Percentiles rank a stretch among this genome's conserved stretches.
Evolutionary conservation across 176 grass and related monocot species (phyloP).

Genomic region (Metroxylon sagu): DNA sequence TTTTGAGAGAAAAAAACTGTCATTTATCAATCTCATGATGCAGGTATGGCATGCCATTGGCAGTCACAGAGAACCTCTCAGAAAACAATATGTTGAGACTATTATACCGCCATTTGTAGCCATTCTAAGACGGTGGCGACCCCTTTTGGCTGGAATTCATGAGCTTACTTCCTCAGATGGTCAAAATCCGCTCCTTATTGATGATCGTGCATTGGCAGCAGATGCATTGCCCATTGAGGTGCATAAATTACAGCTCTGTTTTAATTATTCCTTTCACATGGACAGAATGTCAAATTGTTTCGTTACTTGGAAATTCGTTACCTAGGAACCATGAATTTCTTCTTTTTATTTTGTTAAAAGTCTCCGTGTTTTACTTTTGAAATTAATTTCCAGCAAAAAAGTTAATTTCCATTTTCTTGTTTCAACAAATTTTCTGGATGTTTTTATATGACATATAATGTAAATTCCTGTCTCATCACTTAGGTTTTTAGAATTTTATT

Average conservation of each 20-base stretch:
- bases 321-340: too few species aligned
- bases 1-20: not conserved
- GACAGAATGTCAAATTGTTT: too few species aligned
- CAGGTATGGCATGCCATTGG: constrained; percentile 95
- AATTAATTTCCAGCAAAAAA: too few species aligned
- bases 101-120: constrained; percentile 94
- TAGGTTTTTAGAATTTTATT: too few species aligned
- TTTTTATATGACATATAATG: too few species aligned
- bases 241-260: not conserved
- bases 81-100: constrained; percentile 80
- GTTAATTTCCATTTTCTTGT: too few species aligned
- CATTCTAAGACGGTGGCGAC: constrained; percentile 80
- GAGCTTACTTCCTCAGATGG: constrained; percentile 98
- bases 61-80: constrained; percentile 63
- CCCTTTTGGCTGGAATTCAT: constrained; percentile 92
- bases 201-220: constrained; percentile 87
- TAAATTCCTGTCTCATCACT: too few species aligned
- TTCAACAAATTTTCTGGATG: too few species aligned
- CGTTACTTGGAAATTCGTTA: too few species aligned
- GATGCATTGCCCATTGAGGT: constrained; percentile 70
- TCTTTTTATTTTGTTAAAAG: too few species aligned
- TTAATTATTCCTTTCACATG: too few species aligned
- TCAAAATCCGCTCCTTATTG: constrained; percentile 77
- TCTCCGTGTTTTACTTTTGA: too few species aligned
- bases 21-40: constrained; percentile 16